Base-by-base conservation (phyloP, 768 basidiomycete species). In the Podaxis carcinomalis region DNA sequence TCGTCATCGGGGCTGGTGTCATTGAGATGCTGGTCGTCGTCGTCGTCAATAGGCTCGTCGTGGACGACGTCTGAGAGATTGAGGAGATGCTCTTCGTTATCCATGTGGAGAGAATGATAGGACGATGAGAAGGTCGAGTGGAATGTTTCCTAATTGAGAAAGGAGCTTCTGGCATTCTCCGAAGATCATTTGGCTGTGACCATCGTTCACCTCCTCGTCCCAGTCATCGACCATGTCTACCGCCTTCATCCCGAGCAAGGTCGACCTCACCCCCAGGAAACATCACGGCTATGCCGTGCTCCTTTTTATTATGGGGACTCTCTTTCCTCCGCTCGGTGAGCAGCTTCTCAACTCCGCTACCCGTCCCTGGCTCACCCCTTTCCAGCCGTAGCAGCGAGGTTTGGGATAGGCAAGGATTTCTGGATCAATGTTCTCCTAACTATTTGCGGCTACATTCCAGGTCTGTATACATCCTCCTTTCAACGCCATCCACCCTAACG, bases 381-480 rank as follows among this genome's bases (percentile, higher is more conserved):
- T 63, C 3, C 70, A 97, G 95, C 95, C 62, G 95, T 97, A 32
- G 95, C 93, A 4, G 89, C 93, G 23, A 83, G 95, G 59, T 98
- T 98, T 70, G 95, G 95, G 32, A 84, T 96, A 67, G 94, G 93
- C 13, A 77, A 77, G 57, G 95, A 98, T 72, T 95, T 97, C 76
- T 95, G 88, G 85, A 75, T 97, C 67, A 97, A 97, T 74, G 72
- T 93, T 3, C 70, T 96, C 65, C 75, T 95, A 37, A 95, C 92
- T n/a, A 82, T 98, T 57, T 88, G 86, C 70, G 95, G 95, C 10
- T 97, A 96, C 72, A 90, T 94, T 66, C 92, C 92, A 56, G 92
- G 92, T 90, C 56, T 46, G 67, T 55, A n/a, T n/a, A 46, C 39
- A 37, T 14, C 46, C n/a, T 40, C 21, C 57, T 54, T 56, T 61